Conservation (phyloP, 495 filamentous ascomycete species). For the Penicillium malachiteum region DNA sequence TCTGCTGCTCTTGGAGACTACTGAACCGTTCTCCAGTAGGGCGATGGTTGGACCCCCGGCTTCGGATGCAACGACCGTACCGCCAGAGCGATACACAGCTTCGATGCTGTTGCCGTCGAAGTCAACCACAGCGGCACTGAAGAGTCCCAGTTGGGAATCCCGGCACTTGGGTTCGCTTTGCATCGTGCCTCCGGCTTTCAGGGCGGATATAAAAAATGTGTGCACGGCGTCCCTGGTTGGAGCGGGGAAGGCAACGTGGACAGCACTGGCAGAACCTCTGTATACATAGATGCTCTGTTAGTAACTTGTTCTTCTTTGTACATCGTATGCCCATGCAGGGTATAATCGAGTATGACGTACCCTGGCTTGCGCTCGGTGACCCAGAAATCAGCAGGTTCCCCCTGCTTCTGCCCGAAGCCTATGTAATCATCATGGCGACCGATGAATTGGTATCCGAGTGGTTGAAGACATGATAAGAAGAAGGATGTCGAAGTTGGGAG, state of each 20-base stretch:
- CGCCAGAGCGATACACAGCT: slow-evolving; percentile 51
- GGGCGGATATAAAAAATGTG: slow-evolving; percentile 58
- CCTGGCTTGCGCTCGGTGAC: slow-evolving; percentile 55
- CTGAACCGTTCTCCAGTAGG: slow-evolving; percentile 39
- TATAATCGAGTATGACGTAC: slow-evolving; percentile 37
- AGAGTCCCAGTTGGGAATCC: slow-evolving; percentile 51
- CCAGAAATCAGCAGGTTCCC: slow-evolving; percentile 57
- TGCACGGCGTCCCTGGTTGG: slow-evolving; percentile 52
- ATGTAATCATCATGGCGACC: slow-evolving; percentile 51
- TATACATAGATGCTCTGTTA: slow-evolving; percentile 14
- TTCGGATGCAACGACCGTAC: slow-evolving; percentile 24
- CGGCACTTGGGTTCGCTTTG: slow-evolving; percentile 55
- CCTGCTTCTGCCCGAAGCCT: slow-evolving; percentile 54
- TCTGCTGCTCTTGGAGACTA: slow-evolving; percentile 23
- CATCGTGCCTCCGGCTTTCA: slow-evolving; percentile 57
- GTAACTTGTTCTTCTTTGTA: not conserved
- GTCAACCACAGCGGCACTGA: slow-evolving; percentile 61
- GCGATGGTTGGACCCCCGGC: slow-evolving; percentile 33
- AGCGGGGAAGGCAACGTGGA: slow-evolving; percentile 60
- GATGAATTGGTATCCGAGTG: slow-evolving; percentile 72
- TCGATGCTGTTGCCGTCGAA: slow-evolving; percentile 62
- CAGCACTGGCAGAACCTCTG: slow-evolving; percentile 49
- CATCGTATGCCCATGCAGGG: too few relatives aligned
- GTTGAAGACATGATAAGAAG: slow-evolving; percentile 72
- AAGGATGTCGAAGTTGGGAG: slow-evolving; percentile 77